Conservation (phyloP, 768 basidiomycete genomes). For the Tubosaeta sp. region DNA sequence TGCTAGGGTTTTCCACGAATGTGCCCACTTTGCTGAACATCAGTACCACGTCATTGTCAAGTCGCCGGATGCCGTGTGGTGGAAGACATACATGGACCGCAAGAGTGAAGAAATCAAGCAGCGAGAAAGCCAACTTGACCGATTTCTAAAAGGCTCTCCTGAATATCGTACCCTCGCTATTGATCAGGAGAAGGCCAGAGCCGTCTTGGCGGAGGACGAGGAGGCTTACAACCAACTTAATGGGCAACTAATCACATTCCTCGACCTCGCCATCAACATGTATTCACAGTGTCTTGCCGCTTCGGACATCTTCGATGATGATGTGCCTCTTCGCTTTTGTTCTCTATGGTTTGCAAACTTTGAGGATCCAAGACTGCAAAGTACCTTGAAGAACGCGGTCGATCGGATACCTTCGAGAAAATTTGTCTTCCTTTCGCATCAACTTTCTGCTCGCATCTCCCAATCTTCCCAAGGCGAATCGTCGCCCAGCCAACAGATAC, state of each 20-base stretch:
- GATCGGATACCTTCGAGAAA: slow-evolving; percentile 75
- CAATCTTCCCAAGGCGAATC: slow-evolving; percentile 30
- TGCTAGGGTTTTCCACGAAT: slow-evolving; percentile 70
- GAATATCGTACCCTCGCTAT: slow-evolving; percentile 31
- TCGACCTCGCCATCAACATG: slow-evolving; percentile 78
- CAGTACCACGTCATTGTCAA: slow-evolving; percentile 73
- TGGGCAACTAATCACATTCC: slow-evolving; percentile 52
- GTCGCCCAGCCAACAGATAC: slow-evolving; percentile 47
- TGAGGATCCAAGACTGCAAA: slow-evolving; percentile 48
- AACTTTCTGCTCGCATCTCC: slow-evolving; percentile 86
- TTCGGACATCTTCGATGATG: slow-evolving; percentile 72
- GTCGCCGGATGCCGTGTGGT: slow-evolving; percentile 65
- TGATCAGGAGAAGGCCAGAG: slow-evolving; percentile 41
- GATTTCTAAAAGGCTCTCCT: slow-evolving; percentile 14
- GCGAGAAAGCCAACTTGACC: slow-evolving; percentile 36
- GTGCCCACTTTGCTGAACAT: slow-evolving; percentile 83
- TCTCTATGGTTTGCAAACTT: slow-evolving; percentile 94
- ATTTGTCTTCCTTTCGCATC: slow-evolving; percentile 89
- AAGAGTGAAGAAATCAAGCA: slow-evolving; percentile 67
- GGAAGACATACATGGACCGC: slow-evolving; percentile 68
- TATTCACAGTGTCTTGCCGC: slow-evolving; percentile 70
- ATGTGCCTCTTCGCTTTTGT: slow-evolving; percentile 73
- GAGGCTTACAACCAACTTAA: slow-evolving; percentile 38
- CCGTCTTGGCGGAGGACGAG: slow-evolving; percentile 52
- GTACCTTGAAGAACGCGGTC: slow-evolving; percentile 42